These are phyloP conservation scores for Phytopythium helicoides DNA, from an alignment of 352 stramenopile species.

Conservation along the genomic window DNA sequence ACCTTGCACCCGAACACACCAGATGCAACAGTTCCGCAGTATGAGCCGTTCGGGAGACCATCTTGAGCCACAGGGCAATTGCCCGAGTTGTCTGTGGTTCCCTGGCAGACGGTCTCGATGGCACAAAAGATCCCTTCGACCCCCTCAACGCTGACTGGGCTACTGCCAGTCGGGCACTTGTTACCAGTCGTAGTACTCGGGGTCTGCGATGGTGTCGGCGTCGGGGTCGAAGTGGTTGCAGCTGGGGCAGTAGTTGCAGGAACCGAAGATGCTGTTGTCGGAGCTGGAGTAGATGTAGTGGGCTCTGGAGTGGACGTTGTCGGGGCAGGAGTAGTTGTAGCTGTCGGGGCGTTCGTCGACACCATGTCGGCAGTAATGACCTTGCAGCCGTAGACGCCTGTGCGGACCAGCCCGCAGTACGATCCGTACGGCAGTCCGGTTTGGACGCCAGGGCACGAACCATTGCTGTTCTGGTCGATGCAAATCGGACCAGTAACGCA, in stretches of 20 bases:
- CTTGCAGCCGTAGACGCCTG: slow-evolving; percentile 45
- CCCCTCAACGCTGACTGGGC: slow-evolving; percentile 7
- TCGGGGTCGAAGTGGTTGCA: not conserved
- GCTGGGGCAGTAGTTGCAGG: not conserved
- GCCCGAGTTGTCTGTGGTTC: slow-evolving; percentile 1
- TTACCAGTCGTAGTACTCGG: no score
- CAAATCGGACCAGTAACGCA: slow-evolving; percentile 36
- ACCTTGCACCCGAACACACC: no score
- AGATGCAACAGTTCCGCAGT: slow-evolving; percentile 11
- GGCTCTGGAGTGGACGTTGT: not conserved
- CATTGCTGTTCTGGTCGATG: slow-evolving; percentile 21
- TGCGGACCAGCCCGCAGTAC: slow-evolving; percentile 36
- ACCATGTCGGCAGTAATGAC: slow-evolving; percentile 24
- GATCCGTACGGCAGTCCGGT: slow-evolving; percentile 33
- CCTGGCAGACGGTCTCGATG: slow-evolving; percentile 3
- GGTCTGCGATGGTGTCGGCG: no score
- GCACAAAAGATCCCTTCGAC: no score
- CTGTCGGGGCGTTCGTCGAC: not conserved
- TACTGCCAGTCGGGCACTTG: not conserved
- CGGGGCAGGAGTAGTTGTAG: not conserved
- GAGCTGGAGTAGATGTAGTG: not conserved
- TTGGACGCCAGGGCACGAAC: slow-evolving; percentile 38
- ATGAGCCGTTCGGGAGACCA: slow-evolving; percentile 6
- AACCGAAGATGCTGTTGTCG: not conserved
- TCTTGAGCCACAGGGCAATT: slow-evolving; percentile 6